Evolutionary conservation across 306 rosid species (phyloP).

Genomic region (Cucumis sativus): DNA sequence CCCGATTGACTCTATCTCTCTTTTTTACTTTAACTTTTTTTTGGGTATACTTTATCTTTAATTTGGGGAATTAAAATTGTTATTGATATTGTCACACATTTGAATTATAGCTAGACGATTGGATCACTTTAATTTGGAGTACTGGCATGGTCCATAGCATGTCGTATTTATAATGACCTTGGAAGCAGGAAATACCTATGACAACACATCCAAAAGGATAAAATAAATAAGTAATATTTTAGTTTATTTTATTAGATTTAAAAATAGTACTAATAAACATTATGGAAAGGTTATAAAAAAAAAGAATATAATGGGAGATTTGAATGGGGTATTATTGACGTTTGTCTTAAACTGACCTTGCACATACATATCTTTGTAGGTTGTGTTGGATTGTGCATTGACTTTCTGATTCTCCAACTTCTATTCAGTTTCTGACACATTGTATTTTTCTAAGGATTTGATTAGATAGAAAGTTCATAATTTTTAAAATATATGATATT

Average conservation of each 20-base stretch:
- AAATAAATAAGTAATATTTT: not conserved
- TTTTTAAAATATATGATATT: not conserved
- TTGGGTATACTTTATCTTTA: not conserved
- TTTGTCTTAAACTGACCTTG: not conserved
- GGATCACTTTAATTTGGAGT: not conserved
- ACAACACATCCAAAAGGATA: not conserved
- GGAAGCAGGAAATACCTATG: not conserved
- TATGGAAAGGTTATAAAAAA: too few relatives aligned
- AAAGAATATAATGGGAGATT: not conserved
- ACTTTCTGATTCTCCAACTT: not conserved
- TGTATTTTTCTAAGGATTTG: not conserved
- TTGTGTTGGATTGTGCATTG: not conserved
- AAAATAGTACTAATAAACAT: too few relatives aligned
- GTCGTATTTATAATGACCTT: not conserved
- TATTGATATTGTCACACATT: not conserved
- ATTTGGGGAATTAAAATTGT: not conserved
- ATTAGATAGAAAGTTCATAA: not conserved
- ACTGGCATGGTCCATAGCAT: not conserved
- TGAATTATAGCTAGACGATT: not conserved
- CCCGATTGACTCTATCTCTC: not conserved
- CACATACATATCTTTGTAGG: not conserved
- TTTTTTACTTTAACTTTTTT: too few relatives aligned
- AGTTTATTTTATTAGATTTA: too few relatives aligned
- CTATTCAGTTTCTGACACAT: not conserved
- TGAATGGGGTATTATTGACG: not conserved